These are phyloP conservation scores for Rhododendron vialii DNA, from an alignment of 148 eudicot species.

Conservation along the genomic window DNA sequence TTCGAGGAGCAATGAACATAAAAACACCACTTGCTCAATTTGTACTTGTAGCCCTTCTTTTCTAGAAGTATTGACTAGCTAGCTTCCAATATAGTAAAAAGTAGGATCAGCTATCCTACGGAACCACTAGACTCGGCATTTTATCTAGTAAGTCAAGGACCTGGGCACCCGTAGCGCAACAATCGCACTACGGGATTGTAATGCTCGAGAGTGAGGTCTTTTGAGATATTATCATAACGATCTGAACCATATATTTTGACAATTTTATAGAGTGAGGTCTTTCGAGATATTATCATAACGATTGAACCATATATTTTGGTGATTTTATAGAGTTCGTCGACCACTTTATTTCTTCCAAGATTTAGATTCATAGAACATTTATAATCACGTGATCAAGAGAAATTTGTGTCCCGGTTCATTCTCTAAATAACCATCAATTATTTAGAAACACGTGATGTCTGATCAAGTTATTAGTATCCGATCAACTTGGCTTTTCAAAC, in stretches of 20 bases:
- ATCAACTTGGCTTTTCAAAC: neutral
- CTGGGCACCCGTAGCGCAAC: neutral
- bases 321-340: too few relatives aligned
- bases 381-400: neutral
- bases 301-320: too few relatives aligned
- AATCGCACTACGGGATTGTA: neutral
- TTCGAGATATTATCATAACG: too few relatives aligned
- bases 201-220: neutral
- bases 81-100: neutral
- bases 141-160: too few relatives aligned
- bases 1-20: neutral
- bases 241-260: too few relatives aligned
- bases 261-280: too few relatives aligned
- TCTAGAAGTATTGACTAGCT: neutral
- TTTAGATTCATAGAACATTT: too few relatives aligned
- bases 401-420: neutral
- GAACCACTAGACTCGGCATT: neutral
- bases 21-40: neutral
- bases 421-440: neutral
- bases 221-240: neutral
- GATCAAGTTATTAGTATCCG: neutral
- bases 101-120: neutral
- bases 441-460: too few relatives aligned
- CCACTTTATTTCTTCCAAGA: too few relatives aligned
- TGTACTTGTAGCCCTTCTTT: neutral